A percentile compares a stretch with the other conserved stretches of the same genome.
Conservation (phyloP, 2,329 filamentous ascomycete species). For the Clarireedia paspali region DNA sequence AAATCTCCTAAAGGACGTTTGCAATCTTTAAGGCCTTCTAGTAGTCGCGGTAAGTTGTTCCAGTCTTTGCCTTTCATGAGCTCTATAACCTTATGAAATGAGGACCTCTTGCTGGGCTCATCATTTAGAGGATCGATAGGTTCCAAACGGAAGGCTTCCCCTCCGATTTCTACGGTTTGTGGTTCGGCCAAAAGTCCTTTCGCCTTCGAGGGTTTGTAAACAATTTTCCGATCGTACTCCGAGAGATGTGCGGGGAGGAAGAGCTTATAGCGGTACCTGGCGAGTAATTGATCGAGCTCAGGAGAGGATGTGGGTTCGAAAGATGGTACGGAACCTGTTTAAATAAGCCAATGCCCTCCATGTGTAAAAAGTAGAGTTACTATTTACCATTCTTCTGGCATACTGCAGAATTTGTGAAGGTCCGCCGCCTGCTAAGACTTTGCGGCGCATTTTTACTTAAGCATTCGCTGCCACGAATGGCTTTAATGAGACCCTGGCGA, state of each 20-base stretch:
- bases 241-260: slow-evolving; percentile 56
- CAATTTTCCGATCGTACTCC: slow-evolving; percentile 41
- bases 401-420: slow-evolving; percentile 25
- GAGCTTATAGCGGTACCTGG: slow-evolving; percentile 47
- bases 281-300: slow-evolving; percentile 46
- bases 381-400: slow-evolving; percentile 20
- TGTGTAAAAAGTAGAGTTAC: background rate
- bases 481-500: slow-evolving; percentile 10
- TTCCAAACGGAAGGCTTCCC: slow-evolving; percentile 32
- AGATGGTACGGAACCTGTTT: slow-evolving; percentile 21
- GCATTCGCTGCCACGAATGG: slow-evolving; percentile 16
- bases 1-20: background rate
- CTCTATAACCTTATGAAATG: slow-evolving; percentile 14
- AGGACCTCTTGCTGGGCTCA: slow-evolving; percentile 11
- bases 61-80: slow-evolving; percentile 30
- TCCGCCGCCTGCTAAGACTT: slow-evolving; percentile 14
- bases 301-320: slow-evolving; percentile 45
- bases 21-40: slow-evolving; percentile 24
- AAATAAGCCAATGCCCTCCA: background rate
- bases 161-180: slow-evolving; percentile 51
- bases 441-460: slow-evolving; percentile 10
- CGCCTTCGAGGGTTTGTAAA: slow-evolving; percentile 41
- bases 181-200: slow-evolving; percentile 46
- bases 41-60: slow-evolving; percentile 26
- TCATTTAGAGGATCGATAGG: slow-evolving; percentile 21